Conservation (phyloP, 352 stramenopile species). For the Globisporangium orthogonon region DNA sequence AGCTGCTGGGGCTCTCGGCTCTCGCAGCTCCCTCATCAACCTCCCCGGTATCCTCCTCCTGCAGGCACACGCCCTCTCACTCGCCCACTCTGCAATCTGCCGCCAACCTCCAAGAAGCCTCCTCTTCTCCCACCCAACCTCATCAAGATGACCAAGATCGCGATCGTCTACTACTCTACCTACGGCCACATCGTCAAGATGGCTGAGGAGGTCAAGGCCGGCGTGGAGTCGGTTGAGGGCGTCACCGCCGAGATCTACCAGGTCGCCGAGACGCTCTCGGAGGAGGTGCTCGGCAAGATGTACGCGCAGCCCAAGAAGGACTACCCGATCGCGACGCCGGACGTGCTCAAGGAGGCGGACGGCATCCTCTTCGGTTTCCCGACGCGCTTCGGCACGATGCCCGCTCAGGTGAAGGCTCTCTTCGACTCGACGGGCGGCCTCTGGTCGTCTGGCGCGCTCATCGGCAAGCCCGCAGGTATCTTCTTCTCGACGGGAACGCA, state of each 20-base stretch:
- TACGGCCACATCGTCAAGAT: slow-evolving; percentile 78
- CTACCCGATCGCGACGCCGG: slow-evolving; percentile 42
- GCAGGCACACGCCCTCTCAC: too few relatives aligned
- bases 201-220: slow-evolving; percentile 55
- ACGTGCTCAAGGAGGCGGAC: slow-evolving; percentile 62
- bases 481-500: slow-evolving; percentile 83
- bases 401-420: slow-evolving; percentile 76
- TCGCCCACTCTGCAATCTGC: too few relatives aligned
- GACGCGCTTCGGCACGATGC: slow-evolving; percentile 73
- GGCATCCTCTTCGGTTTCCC: slow-evolving; percentile 81
- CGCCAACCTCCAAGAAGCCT: too few relatives aligned
- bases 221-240: slow-evolving; percentile 44
- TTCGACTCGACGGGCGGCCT: slow-evolving; percentile 84
- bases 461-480: slow-evolving; percentile 84
- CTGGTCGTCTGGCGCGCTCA: slow-evolving; percentile 83
- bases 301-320: slow-evolving; percentile 53
- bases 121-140: too few relatives aligned
- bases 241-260: slow-evolving; percentile 53
- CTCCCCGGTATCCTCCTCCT: too few relatives aligned
- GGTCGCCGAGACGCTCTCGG: slow-evolving; percentile 69
- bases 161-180: slow-evolving; percentile 78
- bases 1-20: too few relatives aligned
- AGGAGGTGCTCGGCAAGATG: slow-evolving; percentile 68
- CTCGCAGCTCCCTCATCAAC: too few relatives aligned
- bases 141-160: slow-evolving; percentile 65